Evolutionary conservation across 108 stramenopile species (phyloP).

Genomic region (Asterionellopsis glacialis): DNA sequence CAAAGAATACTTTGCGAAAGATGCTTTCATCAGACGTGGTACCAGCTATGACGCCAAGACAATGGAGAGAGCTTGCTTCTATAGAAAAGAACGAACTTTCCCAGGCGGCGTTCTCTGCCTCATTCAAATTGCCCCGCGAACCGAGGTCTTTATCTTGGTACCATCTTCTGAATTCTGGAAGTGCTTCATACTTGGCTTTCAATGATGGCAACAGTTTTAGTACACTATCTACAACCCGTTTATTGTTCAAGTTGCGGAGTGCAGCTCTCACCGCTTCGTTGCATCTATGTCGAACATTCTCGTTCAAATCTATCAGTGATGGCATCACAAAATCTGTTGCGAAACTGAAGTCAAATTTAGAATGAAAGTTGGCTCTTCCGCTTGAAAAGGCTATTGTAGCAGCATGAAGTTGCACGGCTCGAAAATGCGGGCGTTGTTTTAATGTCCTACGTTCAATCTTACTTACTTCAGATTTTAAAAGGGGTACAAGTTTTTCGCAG

Average conservation of each 20-base stretch:
- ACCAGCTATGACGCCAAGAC: slow-evolving; percentile 51
- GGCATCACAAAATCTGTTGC: slow-evolving; percentile 17
- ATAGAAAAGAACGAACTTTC: slow-evolving; percentile 26
- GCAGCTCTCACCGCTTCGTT: not conserved
- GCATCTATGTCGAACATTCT: not conserved
- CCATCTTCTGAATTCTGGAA: not conserved
- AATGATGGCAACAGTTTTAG: not conserved
- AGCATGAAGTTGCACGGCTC: slow-evolving; percentile 23
- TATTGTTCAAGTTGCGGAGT: too few species aligned
- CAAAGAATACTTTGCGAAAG: slow-evolving; percentile 40
- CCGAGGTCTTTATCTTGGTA: not conserved
- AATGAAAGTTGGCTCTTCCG: slow-evolving; percentile 33
- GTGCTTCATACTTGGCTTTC: not conserved
- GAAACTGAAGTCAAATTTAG: slow-evolving; percentile 17
- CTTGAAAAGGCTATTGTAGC: slow-evolving; percentile 27
- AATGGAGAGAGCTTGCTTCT: slow-evolving; percentile 46
- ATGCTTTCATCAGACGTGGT: slow-evolving; percentile 17
- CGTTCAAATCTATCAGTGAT: slow-evolving; percentile 12
- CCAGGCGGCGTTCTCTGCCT: slow-evolving; percentile 3
- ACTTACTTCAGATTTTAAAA: not conserved
- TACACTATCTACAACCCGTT: not conserved
- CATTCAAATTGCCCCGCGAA: not conserved
- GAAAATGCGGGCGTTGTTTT: slow-evolving; percentile 17
- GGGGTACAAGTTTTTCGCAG: slow-evolving; percentile 14
- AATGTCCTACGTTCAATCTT: slow-evolving; percentile 13